Evolutionary conservation across 805 yeast species (phyloP), one percentile per base, ranked within the genome.

Genomic region (Cyberlindnera maclurae): DNA sequence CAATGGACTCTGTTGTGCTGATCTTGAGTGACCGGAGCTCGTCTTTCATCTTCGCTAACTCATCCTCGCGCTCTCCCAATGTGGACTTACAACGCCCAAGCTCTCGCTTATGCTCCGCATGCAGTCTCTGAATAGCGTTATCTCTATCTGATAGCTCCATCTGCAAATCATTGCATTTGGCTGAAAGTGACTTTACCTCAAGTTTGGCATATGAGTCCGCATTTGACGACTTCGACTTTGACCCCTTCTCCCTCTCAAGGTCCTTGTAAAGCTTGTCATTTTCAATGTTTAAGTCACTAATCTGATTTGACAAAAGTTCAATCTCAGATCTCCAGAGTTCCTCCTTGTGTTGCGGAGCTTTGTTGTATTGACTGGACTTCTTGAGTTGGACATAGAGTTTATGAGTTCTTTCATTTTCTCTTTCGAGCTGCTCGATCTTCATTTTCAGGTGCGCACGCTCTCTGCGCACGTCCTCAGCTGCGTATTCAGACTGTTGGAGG

Each of bases 181-280:
- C 38, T 0, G 67, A 51, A 4, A 68, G 52, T n/a, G 62, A 55
- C 29, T 61, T 61, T 37, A 70, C 55, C 40, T 67, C 71, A n/a
- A 57, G 45, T 17, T 63, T 60, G 12, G 66, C 63, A 31, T 58
- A 59, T 4, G 54, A 44, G 22, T 54, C 46, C 4, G 43, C 31
- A 9, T 42, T 17, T 20, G 27, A 4, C 27, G 31, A 26, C 34
- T 51, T 44, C 36, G 52, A 24, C 46, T 38, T 13, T 20, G 24
- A 5, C 8, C 24, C 24, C 39, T 41, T 57, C 45, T 65, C 58
- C 37, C 42, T 39, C 26, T 64, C 67, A 29, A 67, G 56, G 17
- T 68, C 67, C 26, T 57, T 54, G 32, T 59, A 53, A 12, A 71
- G 52, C 16, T 54, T 57, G 4, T 56, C 47, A 15, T 69, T 59